Percentiles rank a stretch among this genome's conserved stretches.
Evolutionary conservation across 768 basidiomycete species (phyloP).

Genomic region (Leccinellum rugosiceps): DNA sequence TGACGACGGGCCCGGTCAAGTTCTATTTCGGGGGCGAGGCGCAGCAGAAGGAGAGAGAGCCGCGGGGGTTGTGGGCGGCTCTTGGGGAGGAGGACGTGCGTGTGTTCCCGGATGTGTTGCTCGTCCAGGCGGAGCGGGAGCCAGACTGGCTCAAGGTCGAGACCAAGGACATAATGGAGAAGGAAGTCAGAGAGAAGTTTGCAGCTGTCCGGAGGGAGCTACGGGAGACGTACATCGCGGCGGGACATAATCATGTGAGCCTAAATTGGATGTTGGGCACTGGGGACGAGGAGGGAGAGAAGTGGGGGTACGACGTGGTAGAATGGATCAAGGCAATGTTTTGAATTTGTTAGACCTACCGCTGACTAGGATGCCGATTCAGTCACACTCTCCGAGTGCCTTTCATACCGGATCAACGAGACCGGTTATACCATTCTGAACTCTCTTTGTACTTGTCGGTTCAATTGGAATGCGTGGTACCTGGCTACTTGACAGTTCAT

Average conservation of each 20-base stretch:
- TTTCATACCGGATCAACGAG: slow-evolving; percentile 2
- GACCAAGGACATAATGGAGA: slow-evolving; percentile 37
- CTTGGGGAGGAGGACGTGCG: slow-evolving; percentile 35
- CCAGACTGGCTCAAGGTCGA: slow-evolving; percentile 41
- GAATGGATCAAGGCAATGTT: slow-evolving; percentile 31
- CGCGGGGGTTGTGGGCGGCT: slow-evolving; percentile 38
- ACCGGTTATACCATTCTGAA: not conserved
- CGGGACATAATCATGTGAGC: slow-evolving; percentile 65
- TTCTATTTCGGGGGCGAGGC: slow-evolving; percentile 40
- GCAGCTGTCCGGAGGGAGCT: slow-evolving; percentile 19
- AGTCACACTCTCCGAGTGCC: not conserved
- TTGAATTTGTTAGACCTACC: not conserved
- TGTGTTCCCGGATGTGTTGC: slow-evolving; percentile 44
- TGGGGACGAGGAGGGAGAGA: slow-evolving; percentile 59
- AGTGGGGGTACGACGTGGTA: slow-evolving; percentile 53
- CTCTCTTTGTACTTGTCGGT: not conserved
- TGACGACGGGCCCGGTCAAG: slow-evolving; percentile 19
- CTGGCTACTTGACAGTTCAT: not conserved
- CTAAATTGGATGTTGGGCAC: slow-evolving; percentile 45
- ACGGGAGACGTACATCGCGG: slow-evolving; percentile 35
- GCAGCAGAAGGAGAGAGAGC: slow-evolving; percentile 39
- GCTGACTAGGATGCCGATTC: slow-evolving; percentile 5
- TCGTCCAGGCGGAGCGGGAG: slow-evolving; percentile 53
- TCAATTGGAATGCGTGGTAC: slow-evolving; percentile 14
- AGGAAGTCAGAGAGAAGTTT: slow-evolving; percentile 36